These are phyloP conservation scores for Cryptosporidium parvum DNA, from an alignment of 169 alveolate species.

Conservation along the genomic window DNA sequence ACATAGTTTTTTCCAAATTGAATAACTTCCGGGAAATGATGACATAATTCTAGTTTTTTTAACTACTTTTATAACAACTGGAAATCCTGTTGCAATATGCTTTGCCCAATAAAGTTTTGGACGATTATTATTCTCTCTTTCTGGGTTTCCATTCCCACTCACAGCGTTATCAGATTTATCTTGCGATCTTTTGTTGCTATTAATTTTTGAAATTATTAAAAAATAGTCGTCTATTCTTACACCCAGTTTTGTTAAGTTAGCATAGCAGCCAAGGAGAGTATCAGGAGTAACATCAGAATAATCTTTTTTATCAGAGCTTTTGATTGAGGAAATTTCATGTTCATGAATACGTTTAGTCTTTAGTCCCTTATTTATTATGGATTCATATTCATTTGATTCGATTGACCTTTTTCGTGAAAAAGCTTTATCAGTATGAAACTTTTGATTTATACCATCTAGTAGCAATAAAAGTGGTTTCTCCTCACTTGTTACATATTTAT, in stretches of 20 bases:
- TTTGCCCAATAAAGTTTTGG: constrained; percentile 74
- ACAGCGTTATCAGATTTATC: constrained; percentile 16
- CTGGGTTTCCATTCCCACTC: not conserved
- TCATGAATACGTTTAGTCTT: constrained; percentile 22
- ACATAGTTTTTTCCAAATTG: constrained; percentile 87
- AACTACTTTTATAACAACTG: constrained; percentile 73
- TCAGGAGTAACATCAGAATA: constrained; percentile 36
- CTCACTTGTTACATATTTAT: constrained; percentile 9
- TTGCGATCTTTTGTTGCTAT: constrained; percentile 54
- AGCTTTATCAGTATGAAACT: not conserved
- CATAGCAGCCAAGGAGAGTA: constrained; percentile 49
- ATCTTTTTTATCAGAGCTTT: not conserved
- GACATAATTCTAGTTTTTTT: constrained; percentile 58
- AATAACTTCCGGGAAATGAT: constrained; percentile 64
- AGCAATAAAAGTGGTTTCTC: constrained; percentile 9
- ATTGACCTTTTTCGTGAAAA: constrained; percentile 1
- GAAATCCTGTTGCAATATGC: constrained; percentile 72
- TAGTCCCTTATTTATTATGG: not conserved
- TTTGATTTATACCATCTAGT: constrained; percentile 5
- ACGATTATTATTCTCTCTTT: constrained; percentile 26
- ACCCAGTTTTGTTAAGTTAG: constrained; percentile 51
- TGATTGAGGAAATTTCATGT: not conserved
- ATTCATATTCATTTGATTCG: constrained; percentile 3
- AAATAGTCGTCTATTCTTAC: constrained; percentile 55
- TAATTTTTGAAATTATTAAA: constrained; percentile 22